phyloP scores from a whole-genome alignment of 2,329 filamentous ascomycete species.

The Zasmidium cellare region DNA sequence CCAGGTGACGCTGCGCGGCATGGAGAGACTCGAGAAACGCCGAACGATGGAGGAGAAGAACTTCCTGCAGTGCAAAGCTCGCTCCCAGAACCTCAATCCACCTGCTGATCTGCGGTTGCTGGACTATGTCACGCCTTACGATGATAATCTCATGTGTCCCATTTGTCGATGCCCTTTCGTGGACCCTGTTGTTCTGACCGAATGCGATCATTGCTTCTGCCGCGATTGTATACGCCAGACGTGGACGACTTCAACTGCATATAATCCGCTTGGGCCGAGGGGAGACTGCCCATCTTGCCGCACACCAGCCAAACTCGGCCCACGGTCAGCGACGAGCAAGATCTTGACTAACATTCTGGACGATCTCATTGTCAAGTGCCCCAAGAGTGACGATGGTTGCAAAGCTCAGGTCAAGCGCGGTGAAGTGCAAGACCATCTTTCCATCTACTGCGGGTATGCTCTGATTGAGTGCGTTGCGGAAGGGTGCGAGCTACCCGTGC shows the following conservation, averaged over 20 bases:
- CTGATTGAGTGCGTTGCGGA: slow-evolving; percentile 53
- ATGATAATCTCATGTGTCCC: slow-evolving; percentile 63
- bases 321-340: slow-evolving; percentile 44
- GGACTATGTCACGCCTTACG: slow-evolving; percentile 58
- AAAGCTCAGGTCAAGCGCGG: slow-evolving; percentile 54
- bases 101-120: slow-evolving; percentile 57
- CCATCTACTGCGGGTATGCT: slow-evolving; percentile 60
- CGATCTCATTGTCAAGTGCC: slow-evolving; percentile 61
- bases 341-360: slow-evolving; percentile 62
- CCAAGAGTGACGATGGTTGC: slow-evolving; percentile 56
- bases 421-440: slow-evolving; percentile 59
- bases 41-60: slow-evolving; percentile 35
- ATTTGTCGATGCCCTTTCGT: slow-evolving; percentile 66
- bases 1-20: slow-evolving; percentile 22
- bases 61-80: slow-evolving; percentile 28
- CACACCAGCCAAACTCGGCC: slow-evolving; percentile 41
- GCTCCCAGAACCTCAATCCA: slow-evolving; percentile 29
- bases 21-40: slow-evolving; percentile 32
- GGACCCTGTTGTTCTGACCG: slow-evolving; percentile 54
- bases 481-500: slow-evolving; percentile 53
- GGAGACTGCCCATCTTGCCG: slow-evolving; percentile 60
- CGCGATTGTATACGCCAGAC: slow-evolving; percentile 56
- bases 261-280: slow-evolving; percentile 32
- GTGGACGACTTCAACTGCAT: slow-evolving; percentile 39
- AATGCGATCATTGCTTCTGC: slow-evolving; percentile 67